These are phyloP conservation scores for Wickerhamomyces canadensis DNA, from an alignment of 805 yeast genomes.

Conservation along the genomic window DNA sequence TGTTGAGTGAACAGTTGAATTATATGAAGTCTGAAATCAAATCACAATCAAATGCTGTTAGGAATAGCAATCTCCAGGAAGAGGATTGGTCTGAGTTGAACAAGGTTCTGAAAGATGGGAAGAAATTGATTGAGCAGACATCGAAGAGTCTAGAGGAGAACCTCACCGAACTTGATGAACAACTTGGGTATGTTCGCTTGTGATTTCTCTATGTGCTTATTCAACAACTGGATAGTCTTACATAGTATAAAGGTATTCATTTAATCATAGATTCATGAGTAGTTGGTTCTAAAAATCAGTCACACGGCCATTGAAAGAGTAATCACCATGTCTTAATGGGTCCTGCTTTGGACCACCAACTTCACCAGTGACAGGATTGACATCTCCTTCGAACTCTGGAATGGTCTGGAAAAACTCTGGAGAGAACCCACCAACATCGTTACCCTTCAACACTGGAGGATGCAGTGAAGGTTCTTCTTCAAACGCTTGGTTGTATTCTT, in stretches of 20 bases:
- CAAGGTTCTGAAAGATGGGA: slow-evolving; percentile 28
- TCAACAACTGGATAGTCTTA: too few species aligned
- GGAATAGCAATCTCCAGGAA: slow-evolving; percentile 5
- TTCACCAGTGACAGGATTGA: slow-evolving; percentile 92
- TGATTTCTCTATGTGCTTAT: slow-evolving; percentile 1
- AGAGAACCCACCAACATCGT: slow-evolving; percentile 58
- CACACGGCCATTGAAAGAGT: slow-evolving; percentile 93
- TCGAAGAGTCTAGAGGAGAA: slow-evolving; percentile 11
- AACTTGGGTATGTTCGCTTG: slow-evolving; percentile 5
- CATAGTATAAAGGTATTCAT: too few species aligned
- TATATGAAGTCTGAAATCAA: slow-evolving; percentile 25
- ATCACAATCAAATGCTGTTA: not conserved
- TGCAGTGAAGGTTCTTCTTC: slow-evolving; percentile 27
- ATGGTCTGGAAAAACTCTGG: slow-evolving; percentile 71
- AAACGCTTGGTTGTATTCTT: slow-evolving; percentile 55
- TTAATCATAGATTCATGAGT: too few species aligned
- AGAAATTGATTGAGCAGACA: slow-evolving; percentile 21
- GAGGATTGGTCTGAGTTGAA: slow-evolving; percentile 29
- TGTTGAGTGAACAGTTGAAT: slow-evolving; percentile 24
- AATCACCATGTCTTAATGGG: slow-evolving; percentile 86
- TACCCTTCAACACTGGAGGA: slow-evolving; percentile 34
- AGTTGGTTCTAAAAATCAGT: slow-evolving; percentile 92
- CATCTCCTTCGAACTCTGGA: slow-evolving; percentile 94
- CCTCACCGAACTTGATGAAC: slow-evolving; percentile 18
- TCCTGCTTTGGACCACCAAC: slow-evolving; percentile 97